Evolutionary conservation across 2,329 filamentous ascomycete genomes (phyloP).

Genomic region (Lasiodiplodia citricola): DNA sequence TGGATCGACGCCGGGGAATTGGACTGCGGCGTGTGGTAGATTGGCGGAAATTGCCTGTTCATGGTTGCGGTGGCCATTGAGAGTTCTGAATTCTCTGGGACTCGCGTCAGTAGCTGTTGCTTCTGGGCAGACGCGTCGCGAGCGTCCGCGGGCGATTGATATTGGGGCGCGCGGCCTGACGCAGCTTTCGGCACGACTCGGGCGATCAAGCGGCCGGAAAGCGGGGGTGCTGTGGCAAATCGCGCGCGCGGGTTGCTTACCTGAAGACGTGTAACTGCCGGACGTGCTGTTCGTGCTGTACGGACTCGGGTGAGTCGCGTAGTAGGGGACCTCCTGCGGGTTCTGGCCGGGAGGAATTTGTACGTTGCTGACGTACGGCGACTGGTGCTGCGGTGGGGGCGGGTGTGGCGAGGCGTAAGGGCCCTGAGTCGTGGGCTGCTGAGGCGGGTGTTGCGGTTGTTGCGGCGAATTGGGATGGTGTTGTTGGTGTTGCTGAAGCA

Average conservation of each 20-base stretch:
- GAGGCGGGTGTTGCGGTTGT: constrained; percentile 57
- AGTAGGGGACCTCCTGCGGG: constrained; percentile 72
- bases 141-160: background rate
- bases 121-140: background rate
- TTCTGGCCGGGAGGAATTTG: constrained; percentile 67
- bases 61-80: constrained; percentile 69
- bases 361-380: constrained; percentile 70
- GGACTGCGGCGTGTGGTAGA: constrained; percentile 94
- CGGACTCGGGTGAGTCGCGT: constrained; percentile 72
- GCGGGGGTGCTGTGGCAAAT: background rate
- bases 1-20: constrained; percentile 93
- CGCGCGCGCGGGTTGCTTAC: constrained; percentile 34
- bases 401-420: constrained; percentile 72
- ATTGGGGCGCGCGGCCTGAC: constrained; percentile 10
- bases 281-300: constrained; percentile 83
- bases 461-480: constrained; percentile 70
- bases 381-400: constrained; percentile 54
- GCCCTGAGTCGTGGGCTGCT: constrained; percentile 62
- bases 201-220: background rate
- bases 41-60: constrained; percentile 79
- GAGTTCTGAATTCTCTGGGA: constrained; percentile 72
- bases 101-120: constrained; percentile 54
- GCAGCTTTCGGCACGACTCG: background rate
- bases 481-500: constrained; percentile 66
- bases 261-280: constrained; percentile 81